phyloP scores from a whole-genome alignment of 345 rosid genomes.

The Turnera subulata region DNA sequence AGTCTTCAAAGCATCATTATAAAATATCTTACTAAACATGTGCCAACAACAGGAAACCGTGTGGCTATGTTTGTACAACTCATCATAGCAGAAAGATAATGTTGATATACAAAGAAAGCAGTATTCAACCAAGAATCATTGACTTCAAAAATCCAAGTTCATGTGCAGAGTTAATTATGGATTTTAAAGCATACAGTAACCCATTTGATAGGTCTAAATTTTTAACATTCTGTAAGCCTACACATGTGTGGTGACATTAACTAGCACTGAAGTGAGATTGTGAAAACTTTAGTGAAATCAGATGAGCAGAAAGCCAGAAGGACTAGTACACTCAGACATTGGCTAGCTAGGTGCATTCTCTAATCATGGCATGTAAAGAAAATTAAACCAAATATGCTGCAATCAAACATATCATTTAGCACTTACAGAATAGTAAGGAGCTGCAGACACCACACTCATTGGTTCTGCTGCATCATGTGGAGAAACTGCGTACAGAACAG shows the following conservation, averaged over 20 bases:
- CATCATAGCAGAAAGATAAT: neutral
- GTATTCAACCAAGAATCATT: neutral
- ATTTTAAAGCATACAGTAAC: neutral
- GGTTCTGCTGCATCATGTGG: conserved; percentile 54
- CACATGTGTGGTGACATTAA: too few relatives aligned
- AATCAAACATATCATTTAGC: too few relatives aligned
- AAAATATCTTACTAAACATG: neutral
- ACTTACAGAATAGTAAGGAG: conserved; percentile 82
- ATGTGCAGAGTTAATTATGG: neutral
- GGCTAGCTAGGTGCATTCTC: too few relatives aligned
- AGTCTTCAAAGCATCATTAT: too few relatives aligned
- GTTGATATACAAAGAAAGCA: too few relatives aligned
- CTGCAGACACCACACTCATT: conserved; percentile 68
- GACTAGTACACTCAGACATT: too few relatives aligned
- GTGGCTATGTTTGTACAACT: neutral
- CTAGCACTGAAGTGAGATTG: neutral
- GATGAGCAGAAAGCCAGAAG: neutral
- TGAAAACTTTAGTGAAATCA: too few relatives aligned
- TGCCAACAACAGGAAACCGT: neutral
- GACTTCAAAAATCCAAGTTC: neutral
- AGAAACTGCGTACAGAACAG: conserved; percentile 75
- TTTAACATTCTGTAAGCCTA: too few relatives aligned
- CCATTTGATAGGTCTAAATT: too few relatives aligned
- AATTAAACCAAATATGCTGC: too few relatives aligned
- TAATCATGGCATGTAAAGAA: too few relatives aligned